phyloP scores from a whole-genome alignment of 495 filamentous ascomycete species.

The Podospora pseudopauciseta region DNA sequence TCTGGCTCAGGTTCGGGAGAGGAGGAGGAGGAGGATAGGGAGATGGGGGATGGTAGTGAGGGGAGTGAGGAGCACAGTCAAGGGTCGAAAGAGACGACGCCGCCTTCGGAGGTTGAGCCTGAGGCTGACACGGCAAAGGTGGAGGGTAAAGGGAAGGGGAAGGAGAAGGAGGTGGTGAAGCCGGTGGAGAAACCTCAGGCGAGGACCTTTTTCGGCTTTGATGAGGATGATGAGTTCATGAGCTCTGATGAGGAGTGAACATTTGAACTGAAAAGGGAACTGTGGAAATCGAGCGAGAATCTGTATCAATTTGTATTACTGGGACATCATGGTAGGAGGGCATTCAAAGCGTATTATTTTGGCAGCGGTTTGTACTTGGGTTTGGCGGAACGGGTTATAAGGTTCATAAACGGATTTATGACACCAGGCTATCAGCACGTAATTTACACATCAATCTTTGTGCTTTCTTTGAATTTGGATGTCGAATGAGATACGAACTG shows the following conservation, averaged over 20 bases:
- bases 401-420: background rate
- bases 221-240: constrained; percentile 90
- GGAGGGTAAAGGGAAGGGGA: constrained; percentile 22
- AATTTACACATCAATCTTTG: too few relatives aligned
- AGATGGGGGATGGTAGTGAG: constrained; percentile 34
- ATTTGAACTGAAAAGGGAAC: constrained; percentile 33
- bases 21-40: constrained; percentile 26
- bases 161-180: constrained; percentile 41
- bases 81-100: constrained; percentile 36
- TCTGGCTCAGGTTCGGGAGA: constrained; percentile 30
- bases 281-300: background rate
- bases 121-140: constrained; percentile 10
- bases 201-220: constrained; percentile 73
- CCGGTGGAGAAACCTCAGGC: constrained; percentile 19
- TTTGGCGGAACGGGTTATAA: background rate
- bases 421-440: background rate
- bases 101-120: constrained; percentile 33
- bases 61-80: constrained; percentile 38
- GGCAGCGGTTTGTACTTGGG: background rate
- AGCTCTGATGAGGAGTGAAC: constrained; percentile 69
- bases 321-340: background rate
- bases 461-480: too few relatives aligned
- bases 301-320: background rate
- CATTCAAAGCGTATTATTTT: background rate
- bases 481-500: too few relatives aligned